Conservation (phyloP, 1,284 basidiomycete species). For the Trichosporon ovoides region DNA sequence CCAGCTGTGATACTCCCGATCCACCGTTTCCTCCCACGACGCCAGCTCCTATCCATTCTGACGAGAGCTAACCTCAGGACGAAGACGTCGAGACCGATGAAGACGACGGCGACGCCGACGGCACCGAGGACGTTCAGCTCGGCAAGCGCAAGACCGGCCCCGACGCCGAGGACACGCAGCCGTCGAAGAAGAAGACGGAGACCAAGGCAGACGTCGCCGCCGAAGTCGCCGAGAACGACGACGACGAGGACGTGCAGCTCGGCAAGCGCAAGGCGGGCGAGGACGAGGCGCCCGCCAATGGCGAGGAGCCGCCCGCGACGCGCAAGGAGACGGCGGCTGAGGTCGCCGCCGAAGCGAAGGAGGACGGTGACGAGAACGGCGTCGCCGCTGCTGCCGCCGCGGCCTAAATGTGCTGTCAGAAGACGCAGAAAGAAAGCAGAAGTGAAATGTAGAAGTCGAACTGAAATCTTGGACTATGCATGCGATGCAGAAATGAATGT, state of each 20-base stretch:
- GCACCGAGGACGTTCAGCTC: conserved; percentile 13
- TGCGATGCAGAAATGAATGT: not conserved
- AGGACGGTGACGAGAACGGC: not conserved
- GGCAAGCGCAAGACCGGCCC: conserved; percentile 23
- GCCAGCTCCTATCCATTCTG: too few species aligned
- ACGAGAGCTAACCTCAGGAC: conserved; percentile 14
- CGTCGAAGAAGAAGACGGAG: conserved; percentile 11
- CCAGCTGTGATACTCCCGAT: too few species aligned
- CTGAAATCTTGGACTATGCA: not conserved
- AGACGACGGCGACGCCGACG: conserved; percentile 22
- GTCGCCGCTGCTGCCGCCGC: not conserved
- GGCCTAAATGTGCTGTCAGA: not conserved
- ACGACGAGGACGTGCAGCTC: not conserved
- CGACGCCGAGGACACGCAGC: conserved; percentile 12
- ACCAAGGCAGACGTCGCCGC: conserved; percentile 3
- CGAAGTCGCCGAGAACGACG: too few species aligned
- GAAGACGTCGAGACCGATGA: conserved; percentile 17
- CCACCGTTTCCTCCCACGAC: not conserved
- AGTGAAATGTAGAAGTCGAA: too few species aligned
- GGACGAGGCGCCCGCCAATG: conserved; percentile 1
- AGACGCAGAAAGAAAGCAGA: too few species aligned
- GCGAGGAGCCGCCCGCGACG: not conserved
- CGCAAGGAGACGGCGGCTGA: conserved; percentile 1
- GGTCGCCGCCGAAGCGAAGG: not conserved
- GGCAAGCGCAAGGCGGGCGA: conserved; percentile 2